These are phyloP conservation scores for Rhododendron griersonianum DNA, from an alignment of 148 eudicot species.

Conservation along the genomic window DNA sequence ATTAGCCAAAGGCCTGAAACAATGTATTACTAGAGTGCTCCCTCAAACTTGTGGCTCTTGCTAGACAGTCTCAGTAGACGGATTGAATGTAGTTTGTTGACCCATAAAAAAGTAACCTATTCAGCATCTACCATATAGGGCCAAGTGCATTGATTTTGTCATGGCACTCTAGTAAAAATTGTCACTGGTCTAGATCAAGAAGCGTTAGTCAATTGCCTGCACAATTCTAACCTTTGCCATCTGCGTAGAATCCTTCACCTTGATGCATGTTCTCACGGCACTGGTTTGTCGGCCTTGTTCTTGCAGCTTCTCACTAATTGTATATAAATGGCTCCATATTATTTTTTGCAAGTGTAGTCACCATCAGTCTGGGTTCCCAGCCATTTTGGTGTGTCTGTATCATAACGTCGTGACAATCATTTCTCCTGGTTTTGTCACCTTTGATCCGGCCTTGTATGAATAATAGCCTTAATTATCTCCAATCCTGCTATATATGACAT, in stretches of 20 bases:
- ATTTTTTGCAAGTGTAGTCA: neutral
- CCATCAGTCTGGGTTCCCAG: neutral
- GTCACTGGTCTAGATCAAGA: neutral
- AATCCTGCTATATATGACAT: neutral
- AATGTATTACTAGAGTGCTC: too few relatives aligned
- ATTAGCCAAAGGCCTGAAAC: neutral
- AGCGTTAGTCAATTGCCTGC: neutral
- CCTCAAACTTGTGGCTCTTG: too few relatives aligned
- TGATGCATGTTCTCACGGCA: neutral
- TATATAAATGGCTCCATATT: neutral
- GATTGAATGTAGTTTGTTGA: neutral
- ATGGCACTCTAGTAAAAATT: neutral
- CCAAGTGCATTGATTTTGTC: neutral
- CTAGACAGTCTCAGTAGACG: neutral
- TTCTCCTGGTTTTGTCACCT: neutral
- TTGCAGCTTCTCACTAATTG: neutral
- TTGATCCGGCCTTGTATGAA: neutral
- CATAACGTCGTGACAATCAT: neutral
- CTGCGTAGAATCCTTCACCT: neutral
- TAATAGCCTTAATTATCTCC: neutral
- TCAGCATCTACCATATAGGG: neutral
- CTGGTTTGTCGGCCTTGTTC: neutral
- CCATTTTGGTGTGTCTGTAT: neutral
- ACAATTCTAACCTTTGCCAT: neutral
- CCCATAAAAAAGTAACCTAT: neutral